Conservation (phyloP, 441 rosid genomes). For the Arabidopsis lyrata region DNA sequence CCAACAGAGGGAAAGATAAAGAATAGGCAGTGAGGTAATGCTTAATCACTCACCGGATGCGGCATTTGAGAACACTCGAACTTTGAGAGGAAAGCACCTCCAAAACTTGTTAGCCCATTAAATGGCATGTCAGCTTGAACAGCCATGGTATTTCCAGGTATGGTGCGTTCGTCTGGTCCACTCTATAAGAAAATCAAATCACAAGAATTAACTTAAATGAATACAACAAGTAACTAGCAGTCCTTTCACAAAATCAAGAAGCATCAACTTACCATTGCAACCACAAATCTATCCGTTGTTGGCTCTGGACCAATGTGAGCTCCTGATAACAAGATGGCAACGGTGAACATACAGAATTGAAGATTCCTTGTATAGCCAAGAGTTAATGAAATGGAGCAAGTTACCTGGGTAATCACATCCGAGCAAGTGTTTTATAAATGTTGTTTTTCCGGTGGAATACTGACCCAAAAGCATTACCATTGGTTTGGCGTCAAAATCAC, state of each 20-base stretch:
- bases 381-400: background rate
- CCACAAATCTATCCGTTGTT: constrained; percentile 80
- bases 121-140: constrained; percentile 80
- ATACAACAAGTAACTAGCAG: background rate
- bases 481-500: constrained; percentile 96
- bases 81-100: constrained; percentile 74
- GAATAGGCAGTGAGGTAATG: background rate
- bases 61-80: constrained; percentile 83
- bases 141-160: constrained; percentile 79
- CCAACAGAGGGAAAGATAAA: background rate
- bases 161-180: constrained; percentile 69
- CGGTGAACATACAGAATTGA: constrained; percentile 13
- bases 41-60: constrained; percentile 56
- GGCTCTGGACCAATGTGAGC: constrained; percentile 89
- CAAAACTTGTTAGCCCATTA: constrained; percentile 65
- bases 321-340: constrained; percentile 49
- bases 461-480: constrained; percentile 99
- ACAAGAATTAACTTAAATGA: background rate
- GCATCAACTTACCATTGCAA: constrained; percentile 62
- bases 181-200: constrained; percentile 43
- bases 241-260: constrained; percentile 12
- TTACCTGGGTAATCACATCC: constrained; percentile 82
- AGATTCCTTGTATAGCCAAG: background rate
- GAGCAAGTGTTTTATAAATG: constrained; percentile 90
- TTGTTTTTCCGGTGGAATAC: constrained; percentile 96